phyloP scores from a whole-genome alignment of 169 alveolate species.

The Plasmodium chabaudi region DNA sequence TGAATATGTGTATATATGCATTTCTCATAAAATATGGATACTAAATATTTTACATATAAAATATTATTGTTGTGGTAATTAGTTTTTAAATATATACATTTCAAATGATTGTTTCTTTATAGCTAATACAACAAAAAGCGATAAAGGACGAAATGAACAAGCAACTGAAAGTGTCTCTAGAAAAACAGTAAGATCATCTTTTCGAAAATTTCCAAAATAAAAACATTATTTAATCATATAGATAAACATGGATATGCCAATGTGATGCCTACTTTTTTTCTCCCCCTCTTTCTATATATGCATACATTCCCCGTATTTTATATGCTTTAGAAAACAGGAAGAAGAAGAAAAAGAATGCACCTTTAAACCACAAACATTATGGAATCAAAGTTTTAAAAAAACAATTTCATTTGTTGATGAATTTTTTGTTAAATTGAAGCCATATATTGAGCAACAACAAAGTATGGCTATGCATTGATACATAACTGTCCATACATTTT shows the following conservation, averaged over 20 bases:
- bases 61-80: neutral
- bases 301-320: neutral
- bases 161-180: slow-evolving; percentile 60
- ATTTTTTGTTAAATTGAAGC: slow-evolving; percentile 59
- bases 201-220: neutral
- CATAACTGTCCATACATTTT: neutral
- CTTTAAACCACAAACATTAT: slow-evolving; percentile 63
- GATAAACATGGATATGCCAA: neutral
- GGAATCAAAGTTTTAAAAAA: slow-evolving; percentile 73
- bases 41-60: neutral
- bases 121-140: slow-evolving; percentile 74
- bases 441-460: slow-evolving; percentile 71
- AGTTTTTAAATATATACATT: neutral
- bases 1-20: neutral
- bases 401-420: slow-evolving; percentile 70
- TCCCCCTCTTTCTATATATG: neutral
- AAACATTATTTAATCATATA: neutral
- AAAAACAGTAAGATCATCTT: slow-evolving; percentile 40
- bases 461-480: neutral
- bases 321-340: slow-evolving; percentile 38
- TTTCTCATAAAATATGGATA: neutral
- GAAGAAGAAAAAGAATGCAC: slow-evolving; percentile 74
- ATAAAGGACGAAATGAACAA: slow-evolving; percentile 71
- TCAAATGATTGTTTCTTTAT: neutral
- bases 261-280: neutral